phyloP scores from a whole-genome alignment of 192 early-diverging fungal genomes.

The Backusella morwellensis region DNA sequence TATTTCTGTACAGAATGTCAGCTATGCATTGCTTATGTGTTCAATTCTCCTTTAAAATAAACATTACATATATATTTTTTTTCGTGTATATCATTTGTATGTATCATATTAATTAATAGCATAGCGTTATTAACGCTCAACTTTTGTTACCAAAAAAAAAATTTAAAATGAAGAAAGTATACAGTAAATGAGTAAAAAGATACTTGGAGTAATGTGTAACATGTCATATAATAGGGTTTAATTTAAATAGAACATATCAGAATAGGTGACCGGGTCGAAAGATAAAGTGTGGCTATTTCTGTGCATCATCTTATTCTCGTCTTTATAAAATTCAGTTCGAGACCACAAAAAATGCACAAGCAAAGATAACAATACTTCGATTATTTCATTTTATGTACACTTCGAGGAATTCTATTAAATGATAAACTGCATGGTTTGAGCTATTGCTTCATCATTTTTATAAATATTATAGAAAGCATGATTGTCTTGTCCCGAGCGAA shows the following conservation, averaged over 20 bases:
- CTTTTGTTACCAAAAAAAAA: background rate
- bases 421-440: background rate
- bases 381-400: background rate
- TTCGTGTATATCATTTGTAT: background rate
- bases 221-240: background rate
- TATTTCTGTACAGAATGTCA: background rate
- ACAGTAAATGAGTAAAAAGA: background rate
- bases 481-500: background rate
- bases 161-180: background rate
- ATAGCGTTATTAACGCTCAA: background rate
- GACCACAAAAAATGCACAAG: background rate
- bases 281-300: background rate
- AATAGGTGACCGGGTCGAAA: background rate
- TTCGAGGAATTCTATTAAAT: background rate
- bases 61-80: background rate
- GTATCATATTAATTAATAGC: background rate
- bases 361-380: background rate
- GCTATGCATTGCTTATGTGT: background rate
- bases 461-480: background rate
- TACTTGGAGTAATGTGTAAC: background rate
- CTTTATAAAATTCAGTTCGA: background rate
- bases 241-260: background rate
- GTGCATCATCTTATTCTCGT: background rate
- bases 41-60: conserved; percentile 7
- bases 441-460: background rate